A percentile compares a stretch with the other conserved stretches of the same genome.
These are phyloP conservation scores for Eragrostis curvula DNA, from an alignment of 176 grass and related monocot species.

Conservation along the genomic window DNA sequence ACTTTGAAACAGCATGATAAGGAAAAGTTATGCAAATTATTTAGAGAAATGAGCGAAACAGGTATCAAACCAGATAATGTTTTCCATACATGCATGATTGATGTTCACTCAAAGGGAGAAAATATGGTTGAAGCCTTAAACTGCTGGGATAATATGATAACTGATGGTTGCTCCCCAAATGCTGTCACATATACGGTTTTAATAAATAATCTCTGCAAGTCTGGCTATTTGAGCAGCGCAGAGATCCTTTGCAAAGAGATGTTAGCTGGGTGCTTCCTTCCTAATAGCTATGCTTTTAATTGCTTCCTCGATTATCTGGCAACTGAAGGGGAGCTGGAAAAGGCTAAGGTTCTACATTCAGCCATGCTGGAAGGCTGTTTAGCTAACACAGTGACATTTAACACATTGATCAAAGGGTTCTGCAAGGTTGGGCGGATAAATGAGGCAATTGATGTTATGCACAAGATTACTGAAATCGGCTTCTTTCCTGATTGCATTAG, in stretches of 20 bases:
- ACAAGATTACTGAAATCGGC: constrained; percentile 44
- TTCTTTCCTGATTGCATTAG: constrained; percentile 74
- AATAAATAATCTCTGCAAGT: constrained; percentile 77
- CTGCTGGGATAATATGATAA: constrained; percentile 56
- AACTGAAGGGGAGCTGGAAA: constrained; percentile 60
- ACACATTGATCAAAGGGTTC: constrained; percentile 73
- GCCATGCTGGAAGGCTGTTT: constrained; percentile 58
- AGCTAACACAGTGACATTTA: constrained; percentile 66
- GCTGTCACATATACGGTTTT: constrained; percentile 58
- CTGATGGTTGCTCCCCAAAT: constrained; percentile 58
- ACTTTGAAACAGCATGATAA: constrained; percentile 52
- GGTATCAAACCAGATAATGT: constrained; percentile 61
- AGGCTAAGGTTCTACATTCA: constrained; percentile 59
- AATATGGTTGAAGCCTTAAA: constrained; percentile 61
- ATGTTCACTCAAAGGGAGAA: constrained; percentile 57
- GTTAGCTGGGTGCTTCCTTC: constrained; percentile 48
- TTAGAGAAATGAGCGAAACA: constrained; percentile 60
- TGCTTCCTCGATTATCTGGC: constrained; percentile 71
- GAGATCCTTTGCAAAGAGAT: constrained; percentile 73
- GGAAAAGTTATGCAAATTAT: constrained; percentile 34
- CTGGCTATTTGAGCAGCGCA: constrained; percentile 64
- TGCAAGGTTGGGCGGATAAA: constrained; percentile 63
- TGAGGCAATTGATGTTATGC: constrained; percentile 56
- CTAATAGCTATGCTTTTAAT: constrained; percentile 70
- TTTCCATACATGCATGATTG: constrained; percentile 79